Conservation (phyloP, 805 yeast genomes). For the Saccharomycopsis schoenii region DNA sequence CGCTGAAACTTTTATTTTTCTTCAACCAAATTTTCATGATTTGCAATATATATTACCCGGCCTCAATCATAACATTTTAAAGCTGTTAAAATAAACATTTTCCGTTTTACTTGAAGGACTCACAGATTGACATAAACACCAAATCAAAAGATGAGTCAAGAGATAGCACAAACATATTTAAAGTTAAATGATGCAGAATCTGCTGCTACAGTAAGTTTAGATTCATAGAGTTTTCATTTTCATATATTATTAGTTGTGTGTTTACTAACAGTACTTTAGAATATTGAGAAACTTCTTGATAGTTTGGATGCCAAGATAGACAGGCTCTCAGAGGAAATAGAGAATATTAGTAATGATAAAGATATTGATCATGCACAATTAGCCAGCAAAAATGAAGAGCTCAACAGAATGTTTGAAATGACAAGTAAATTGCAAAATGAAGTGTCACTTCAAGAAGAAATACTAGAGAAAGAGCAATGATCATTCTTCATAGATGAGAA, state of each 20-base stretch:
- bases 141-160: conserved; percentile 19
- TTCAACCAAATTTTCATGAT: neutral
- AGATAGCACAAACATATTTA: conserved; percentile 47
- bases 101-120: neutral
- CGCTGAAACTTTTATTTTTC: neutral
- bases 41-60: neutral
- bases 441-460: neutral
- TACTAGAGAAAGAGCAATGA: neutral
- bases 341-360: neutral
- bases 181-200: conserved; percentile 59
- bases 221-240: neutral
- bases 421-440: neutral
- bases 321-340: neutral
- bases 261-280: neutral
- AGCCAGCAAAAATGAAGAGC: neutral
- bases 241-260: neutral
- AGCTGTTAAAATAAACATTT: neutral
- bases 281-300: conserved; percentile 7
- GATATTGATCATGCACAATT: neutral
- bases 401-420: neutral
- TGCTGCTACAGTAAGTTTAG: conserved; percentile 36
- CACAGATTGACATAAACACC: neutral
- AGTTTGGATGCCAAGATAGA: conserved; percentile 5
- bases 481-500: neutral
- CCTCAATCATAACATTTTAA: neutral